Conservation (phyloP, 2,329 filamentous ascomycete genomes). For the Penicillium hesseltinei region DNA sequence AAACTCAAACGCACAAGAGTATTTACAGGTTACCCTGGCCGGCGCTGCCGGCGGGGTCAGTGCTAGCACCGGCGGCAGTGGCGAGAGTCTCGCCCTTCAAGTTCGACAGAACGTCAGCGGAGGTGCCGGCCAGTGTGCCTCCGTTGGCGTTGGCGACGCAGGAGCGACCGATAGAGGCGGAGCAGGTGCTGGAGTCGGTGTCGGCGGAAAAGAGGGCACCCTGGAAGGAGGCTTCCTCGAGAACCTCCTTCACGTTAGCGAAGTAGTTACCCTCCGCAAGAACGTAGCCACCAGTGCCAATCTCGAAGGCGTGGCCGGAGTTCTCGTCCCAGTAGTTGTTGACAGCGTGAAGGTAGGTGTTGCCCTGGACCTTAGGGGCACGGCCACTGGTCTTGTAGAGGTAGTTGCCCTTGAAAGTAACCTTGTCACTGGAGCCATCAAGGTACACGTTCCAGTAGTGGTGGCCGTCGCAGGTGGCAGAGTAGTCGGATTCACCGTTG, state of each 20-base stretch:
- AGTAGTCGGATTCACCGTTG: slow-evolving; percentile 9
- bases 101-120: background rate
- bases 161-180: background rate
- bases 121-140: background rate
- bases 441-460: slow-evolving; percentile 13
- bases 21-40: slow-evolving; percentile 5
- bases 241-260: background rate
- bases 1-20: background rate
- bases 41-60: slow-evolving; percentile 3
- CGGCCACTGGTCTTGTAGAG: slow-evolving; percentile 10
- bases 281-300: background rate
- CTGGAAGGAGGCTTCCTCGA: background rate
- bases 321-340: slow-evolving; percentile 12
- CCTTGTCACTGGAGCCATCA: slow-evolving; percentile 7
- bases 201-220: slow-evolving; percentile 1
- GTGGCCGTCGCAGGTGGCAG: slow-evolving; percentile 11
- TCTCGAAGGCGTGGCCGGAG: slow-evolving; percentile 7
- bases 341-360: slow-evolving; percentile 10
- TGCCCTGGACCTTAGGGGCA: slow-evolving; percentile 5
- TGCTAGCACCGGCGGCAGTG: background rate
- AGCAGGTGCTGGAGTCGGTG: background rate
- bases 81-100: slow-evolving; percentile 2
- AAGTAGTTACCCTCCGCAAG: slow-evolving; percentile 7
- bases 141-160: slow-evolving; percentile 5
- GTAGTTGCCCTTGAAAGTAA: slow-evolving; percentile 13